phyloP scores from a whole-genome alignment of 306 rosid species.

The Prosopis cineraria region DNA sequence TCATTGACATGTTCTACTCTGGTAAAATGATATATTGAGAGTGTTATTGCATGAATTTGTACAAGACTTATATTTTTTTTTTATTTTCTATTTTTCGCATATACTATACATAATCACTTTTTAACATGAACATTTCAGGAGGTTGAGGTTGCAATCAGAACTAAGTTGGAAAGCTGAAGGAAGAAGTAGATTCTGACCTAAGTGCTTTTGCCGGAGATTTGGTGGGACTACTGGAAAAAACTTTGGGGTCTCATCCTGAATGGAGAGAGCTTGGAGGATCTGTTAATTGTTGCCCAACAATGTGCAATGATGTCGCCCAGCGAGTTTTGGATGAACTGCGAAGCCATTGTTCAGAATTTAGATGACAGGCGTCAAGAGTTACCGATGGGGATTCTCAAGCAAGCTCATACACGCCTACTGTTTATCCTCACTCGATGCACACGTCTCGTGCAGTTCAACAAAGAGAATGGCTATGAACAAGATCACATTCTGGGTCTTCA shows the following conservation, averaged over 20 bases:
- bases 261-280: constrained; percentile 79
- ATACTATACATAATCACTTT: not conserved
- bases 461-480: constrained; percentile 87
- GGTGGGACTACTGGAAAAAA: constrained; percentile 69
- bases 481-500: constrained; percentile 85
- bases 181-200: constrained; percentile 85
- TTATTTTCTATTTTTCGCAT: no score
- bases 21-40: no score
- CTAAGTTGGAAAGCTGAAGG: constrained; percentile 77
- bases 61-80: no score
- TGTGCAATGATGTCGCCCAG: constrained; percentile 76
- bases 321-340: constrained; percentile 87
- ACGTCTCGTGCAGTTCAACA: constrained; percentile 91
- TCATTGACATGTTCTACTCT: no score
- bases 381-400: constrained; percentile 76
- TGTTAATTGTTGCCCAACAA: constrained; percentile 63
- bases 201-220: constrained; percentile 91
- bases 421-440: constrained; percentile 93
- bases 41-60: no score
- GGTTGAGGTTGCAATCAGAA: constrained; percentile 69
- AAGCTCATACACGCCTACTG: constrained; percentile 87
- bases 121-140: constrained; percentile 57
- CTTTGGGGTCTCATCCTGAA: constrained; percentile 49
- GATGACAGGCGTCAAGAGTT: constrained; percentile 96
- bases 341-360: constrained; percentile 78